These are phyloP conservation scores for Hippophae tibetana DNA, from an alignment of 306 rosid genomes.

Conservation along the genomic window DNA sequence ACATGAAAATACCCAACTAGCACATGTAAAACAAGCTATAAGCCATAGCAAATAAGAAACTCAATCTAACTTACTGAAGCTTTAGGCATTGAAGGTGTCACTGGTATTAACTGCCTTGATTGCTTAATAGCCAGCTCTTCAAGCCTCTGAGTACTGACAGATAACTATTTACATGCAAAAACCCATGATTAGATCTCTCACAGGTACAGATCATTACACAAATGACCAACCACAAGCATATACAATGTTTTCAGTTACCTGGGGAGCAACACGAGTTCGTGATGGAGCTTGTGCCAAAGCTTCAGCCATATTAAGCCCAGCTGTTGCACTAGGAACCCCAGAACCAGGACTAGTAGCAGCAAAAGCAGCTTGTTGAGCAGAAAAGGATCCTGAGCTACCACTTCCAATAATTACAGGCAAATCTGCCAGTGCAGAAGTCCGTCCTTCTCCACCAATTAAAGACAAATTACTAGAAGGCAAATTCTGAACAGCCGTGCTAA, in stretches of 20 bases:
- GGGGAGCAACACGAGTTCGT: conserved; percentile 65
- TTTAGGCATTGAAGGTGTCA: conserved; percentile 88
- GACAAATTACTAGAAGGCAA: conserved; percentile 66
- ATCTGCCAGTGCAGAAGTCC: conserved; percentile 94
- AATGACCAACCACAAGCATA: conserved; percentile 8
- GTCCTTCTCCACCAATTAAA: conserved; percentile 90
- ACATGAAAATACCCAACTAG: background rate
- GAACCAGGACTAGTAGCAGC: conserved; percentile 34
- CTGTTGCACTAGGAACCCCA: conserved; percentile 34
- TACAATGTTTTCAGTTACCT: conserved; percentile 39
- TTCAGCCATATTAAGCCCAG: conserved; percentile 98
- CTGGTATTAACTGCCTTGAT: conserved; percentile 92
- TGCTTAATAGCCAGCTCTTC: conserved; percentile 95
- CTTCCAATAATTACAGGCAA: conserved; percentile 60
- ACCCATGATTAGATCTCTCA: conserved; percentile 12
- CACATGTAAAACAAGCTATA: conserved; percentile 12
- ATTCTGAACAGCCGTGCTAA: conserved; percentile 63
- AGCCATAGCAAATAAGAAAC: conserved; percentile 1
- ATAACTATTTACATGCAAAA: conserved; percentile 30
- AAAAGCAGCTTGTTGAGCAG: conserved; percentile 42
- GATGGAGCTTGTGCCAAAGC: conserved; percentile 84
- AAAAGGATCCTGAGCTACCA: conserved; percentile 45
- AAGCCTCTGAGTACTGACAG: conserved; percentile 81
- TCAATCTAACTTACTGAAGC: conserved; percentile 48
- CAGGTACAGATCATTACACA: conserved; percentile 1